These are phyloP conservation scores for Candida schatavii DNA, from an alignment of 805 yeast species.

Conservation along the genomic window DNA sequence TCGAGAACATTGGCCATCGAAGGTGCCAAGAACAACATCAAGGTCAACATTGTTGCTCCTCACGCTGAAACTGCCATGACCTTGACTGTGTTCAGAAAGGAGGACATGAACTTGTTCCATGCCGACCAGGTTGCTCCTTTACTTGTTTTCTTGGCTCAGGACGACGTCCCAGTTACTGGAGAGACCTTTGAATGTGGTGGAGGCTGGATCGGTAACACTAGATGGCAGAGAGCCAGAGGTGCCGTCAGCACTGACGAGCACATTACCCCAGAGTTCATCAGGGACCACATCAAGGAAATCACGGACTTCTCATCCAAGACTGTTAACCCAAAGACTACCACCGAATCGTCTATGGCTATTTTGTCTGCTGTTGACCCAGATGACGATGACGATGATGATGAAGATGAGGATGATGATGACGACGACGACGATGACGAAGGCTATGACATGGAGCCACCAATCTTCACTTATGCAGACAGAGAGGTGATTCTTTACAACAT, in stretches of 20 bases:
- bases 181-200: constrained; percentile 90
- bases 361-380: constrained; percentile 56
- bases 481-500: constrained; percentile 82
- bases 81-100: constrained; percentile 73
- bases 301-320: constrained; percentile 59
- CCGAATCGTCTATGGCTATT: constrained; percentile 79
- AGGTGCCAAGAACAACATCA: constrained; percentile 76
- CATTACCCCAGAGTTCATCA: constrained; percentile 66
- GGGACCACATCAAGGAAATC: constrained; percentile 64
- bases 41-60: constrained; percentile 86
- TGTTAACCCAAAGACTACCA: constrained; percentile 55
- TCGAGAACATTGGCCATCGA: constrained; percentile 86
- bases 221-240: constrained; percentile 94
- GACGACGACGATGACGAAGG: constrained; percentile 36
- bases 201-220: constrained; percentile 92
- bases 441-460: constrained; percentile 39
- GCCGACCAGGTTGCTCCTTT: constrained; percentile 91
- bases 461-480: constrained; percentile 59
- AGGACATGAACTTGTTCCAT: constrained; percentile 78
- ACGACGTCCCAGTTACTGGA: constrained; percentile 69
- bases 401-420: constrained; percentile 42
- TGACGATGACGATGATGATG: constrained; percentile 47
- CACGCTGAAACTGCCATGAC: constrained; percentile 99
- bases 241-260: constrained; percentile 56
- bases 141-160: constrained; percentile 74